phyloP scores from a whole-genome alignment of 2,329 filamentous ascomycete species.

The Helotiales sp. region DNA sequence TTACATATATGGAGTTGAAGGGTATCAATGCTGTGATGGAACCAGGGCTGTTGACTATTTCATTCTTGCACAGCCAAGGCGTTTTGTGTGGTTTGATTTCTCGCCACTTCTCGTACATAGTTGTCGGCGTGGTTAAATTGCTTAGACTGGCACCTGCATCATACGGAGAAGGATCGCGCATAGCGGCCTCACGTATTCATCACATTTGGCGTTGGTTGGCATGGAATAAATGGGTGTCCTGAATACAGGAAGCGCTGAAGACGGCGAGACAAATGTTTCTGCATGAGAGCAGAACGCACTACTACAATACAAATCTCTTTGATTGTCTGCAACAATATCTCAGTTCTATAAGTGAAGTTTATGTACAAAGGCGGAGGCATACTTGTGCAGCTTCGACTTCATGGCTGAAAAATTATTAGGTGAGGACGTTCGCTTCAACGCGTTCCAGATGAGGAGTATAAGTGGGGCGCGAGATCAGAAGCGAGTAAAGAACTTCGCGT shows the following conservation, averaged over 20 bases:
- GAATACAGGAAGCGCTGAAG: not conserved
- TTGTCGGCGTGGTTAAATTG: not conserved
- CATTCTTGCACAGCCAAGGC: constrained; percentile 20
- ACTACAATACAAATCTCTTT: constrained; percentile 14
- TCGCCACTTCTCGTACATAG: constrained; percentile 6
- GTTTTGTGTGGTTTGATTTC: constrained; percentile 13
- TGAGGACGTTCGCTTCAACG: too few relatives aligned
- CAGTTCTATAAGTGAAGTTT: not conserved
- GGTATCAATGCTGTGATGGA: not conserved
- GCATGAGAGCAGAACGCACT: constrained; percentile 3
- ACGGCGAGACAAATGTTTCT: not conserved
- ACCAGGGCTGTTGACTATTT: constrained; percentile 4
- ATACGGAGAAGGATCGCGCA: constrained; percentile 2
- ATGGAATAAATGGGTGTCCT: constrained; percentile 8
- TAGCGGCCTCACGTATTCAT: constrained; percentile 7
- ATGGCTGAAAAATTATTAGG: too few relatives aligned
- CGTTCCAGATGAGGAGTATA: too few relatives aligned
- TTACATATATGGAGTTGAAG: not conserved
- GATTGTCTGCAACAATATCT: not conserved
- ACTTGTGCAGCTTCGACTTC: too few relatives aligned
- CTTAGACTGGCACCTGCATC: constrained; percentile 20
- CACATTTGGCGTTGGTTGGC: constrained; percentile 9
- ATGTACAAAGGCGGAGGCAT: too few relatives aligned
- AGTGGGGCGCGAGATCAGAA: too few relatives aligned
- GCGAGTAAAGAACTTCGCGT: not conserved